Conservation (phyloP, 1,139 yeast genomes). For the Yarrowia galli region DNA sequence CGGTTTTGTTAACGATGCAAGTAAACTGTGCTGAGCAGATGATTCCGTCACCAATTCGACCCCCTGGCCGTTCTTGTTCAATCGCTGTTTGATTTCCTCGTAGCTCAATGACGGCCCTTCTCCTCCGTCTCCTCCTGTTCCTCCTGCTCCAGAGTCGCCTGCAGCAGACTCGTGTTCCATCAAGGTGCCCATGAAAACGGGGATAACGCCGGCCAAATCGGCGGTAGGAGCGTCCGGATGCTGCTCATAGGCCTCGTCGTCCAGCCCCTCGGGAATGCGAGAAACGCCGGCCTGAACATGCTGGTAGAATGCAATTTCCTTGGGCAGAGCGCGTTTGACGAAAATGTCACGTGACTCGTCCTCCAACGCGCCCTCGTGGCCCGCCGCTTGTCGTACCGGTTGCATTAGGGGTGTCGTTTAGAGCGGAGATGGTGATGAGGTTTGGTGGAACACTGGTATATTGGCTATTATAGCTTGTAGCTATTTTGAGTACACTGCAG, state of each 20-base stretch:
- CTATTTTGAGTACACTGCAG: slow-evolving; percentile 28
- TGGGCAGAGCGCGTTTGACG: slow-evolving; percentile 68
- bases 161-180: slow-evolving; percentile 42
- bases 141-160: neutral
- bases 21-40: slow-evolving; percentile 5
- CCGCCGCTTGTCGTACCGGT: slow-evolving; percentile 70
- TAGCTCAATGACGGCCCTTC: slow-evolving; percentile 10
- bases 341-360: slow-evolving; percentile 69
- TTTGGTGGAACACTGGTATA: slow-evolving; percentile 11
- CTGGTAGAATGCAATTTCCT: slow-evolving; percentile 75
- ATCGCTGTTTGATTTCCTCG: slow-evolving; percentile 27
- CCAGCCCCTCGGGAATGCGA: slow-evolving; percentile 44
- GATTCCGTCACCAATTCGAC: slow-evolving; percentile 24
- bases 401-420: slow-evolving; percentile 1
- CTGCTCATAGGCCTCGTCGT: slow-evolving; percentile 41
- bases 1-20: slow-evolving; percentile 10
- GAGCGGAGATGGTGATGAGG: slow-evolving; percentile 15
- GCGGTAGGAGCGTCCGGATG: slow-evolving; percentile 41
- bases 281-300: slow-evolving; percentile 33
- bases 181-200: slow-evolving; percentile 55
- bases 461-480: slow-evolving; percentile 26
- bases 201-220: slow-evolving; percentile 49
- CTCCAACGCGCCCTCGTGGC: slow-evolving; percentile 81
- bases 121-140: too few relatives aligned
- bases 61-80: slow-evolving; percentile 18